Evolutionary conservation across 2,329 filamentous ascomycete species (phyloP).

Genomic region (Pseudogymnoascus sp.): DNA sequence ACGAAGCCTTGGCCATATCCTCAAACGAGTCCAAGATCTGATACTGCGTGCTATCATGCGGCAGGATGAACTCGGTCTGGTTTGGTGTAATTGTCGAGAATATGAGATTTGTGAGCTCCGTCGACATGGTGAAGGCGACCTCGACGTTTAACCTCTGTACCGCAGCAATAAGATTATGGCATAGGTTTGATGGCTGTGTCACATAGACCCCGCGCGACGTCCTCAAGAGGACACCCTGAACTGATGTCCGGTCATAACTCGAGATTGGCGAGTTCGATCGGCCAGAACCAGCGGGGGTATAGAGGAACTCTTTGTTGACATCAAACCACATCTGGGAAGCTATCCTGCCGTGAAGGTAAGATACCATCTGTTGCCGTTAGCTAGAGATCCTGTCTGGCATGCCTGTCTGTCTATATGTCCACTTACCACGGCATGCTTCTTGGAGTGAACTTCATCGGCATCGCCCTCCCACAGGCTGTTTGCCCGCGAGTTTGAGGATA

Average conservation of each 20-base stretch:
- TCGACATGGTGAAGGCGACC: slow-evolving; percentile 42
- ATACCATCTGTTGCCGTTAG: slow-evolving; percentile 20
- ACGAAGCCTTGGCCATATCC: slow-evolving; percentile 32
- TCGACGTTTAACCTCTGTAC: slow-evolving; percentile 38
- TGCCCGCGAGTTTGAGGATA: slow-evolving; percentile 12
- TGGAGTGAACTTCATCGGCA: slow-evolving; percentile 24
- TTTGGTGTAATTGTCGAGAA: slow-evolving; percentile 33
- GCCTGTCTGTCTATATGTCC: not conserved
- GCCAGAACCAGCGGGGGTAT: not conserved
- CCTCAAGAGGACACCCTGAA: slow-evolving; percentile 32
- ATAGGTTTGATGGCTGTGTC: slow-evolving; percentile 33
- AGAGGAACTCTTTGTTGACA: slow-evolving; percentile 12
- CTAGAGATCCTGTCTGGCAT: not conserved
- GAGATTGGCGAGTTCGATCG: slow-evolving; percentile 3
- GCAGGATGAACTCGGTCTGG: slow-evolving; percentile 36
- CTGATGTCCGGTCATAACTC: slow-evolving; percentile 12
- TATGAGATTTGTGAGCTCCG: slow-evolving; percentile 39
- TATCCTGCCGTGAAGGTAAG: slow-evolving; percentile 25
- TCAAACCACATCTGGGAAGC: slow-evolving; percentile 24
- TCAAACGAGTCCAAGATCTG: slow-evolving; percentile 39
- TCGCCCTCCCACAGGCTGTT: slow-evolving; percentile 13
- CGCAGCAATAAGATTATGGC: slow-evolving; percentile 33
- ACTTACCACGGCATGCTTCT: slow-evolving; percentile 22
- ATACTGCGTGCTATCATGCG: slow-evolving; percentile 35
- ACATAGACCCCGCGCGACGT: slow-evolving; percentile 35